phyloP scores from a whole-genome alignment of 1,284 basidiomycete species.

The Xerocomus amazonicus region DNA sequence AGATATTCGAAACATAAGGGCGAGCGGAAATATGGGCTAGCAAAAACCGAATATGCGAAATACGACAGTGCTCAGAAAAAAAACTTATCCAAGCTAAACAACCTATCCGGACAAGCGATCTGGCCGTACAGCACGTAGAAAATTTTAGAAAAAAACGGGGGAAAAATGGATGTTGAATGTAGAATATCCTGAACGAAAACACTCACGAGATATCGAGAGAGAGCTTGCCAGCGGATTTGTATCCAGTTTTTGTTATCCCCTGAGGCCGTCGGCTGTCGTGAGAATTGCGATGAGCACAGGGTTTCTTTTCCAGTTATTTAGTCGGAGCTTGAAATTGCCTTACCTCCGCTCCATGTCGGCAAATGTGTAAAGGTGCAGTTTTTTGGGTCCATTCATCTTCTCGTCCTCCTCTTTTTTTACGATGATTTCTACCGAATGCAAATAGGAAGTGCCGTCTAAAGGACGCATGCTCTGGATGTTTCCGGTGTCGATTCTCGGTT shows the following conservation, averaged over 20 bases:
- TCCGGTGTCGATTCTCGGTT: conserved; percentile 55
- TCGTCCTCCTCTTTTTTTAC: conserved; percentile 17
- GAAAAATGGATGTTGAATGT: neutral
- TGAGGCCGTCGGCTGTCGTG: conserved; percentile 35
- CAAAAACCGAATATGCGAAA: conserved; percentile 36
- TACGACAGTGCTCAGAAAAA: conserved; percentile 24
- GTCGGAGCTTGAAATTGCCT: conserved; percentile 28
- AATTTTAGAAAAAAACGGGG: conserved; percentile 13
- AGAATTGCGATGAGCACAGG: conserved; percentile 28
- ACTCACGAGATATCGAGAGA: conserved; percentile 23
- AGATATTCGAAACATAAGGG: conserved; percentile 17
- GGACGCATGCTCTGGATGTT: conserved; percentile 32
- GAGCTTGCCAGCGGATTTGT: conserved; percentile 19
- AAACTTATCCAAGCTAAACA: conserved; percentile 36
- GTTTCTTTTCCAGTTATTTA: conserved; percentile 29
- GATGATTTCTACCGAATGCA: conserved; percentile 54
- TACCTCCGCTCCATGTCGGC: conserved; percentile 1
- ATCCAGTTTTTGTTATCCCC: conserved; percentile 34
- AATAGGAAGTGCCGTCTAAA: conserved; percentile 71
- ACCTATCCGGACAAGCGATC: conserved; percentile 27
- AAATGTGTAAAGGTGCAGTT: conserved; percentile 12
- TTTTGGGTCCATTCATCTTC: neutral
- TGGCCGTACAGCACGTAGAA: conserved; percentile 8
- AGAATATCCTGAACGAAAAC: conserved; percentile 14
- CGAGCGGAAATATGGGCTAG: conserved; percentile 28